Evolutionary conservation across 1,284 basidiomycete species (phyloP), one percentile per base, ranked within the genome.

Genomic region (Sanghuangporus sanghuang): DNA sequence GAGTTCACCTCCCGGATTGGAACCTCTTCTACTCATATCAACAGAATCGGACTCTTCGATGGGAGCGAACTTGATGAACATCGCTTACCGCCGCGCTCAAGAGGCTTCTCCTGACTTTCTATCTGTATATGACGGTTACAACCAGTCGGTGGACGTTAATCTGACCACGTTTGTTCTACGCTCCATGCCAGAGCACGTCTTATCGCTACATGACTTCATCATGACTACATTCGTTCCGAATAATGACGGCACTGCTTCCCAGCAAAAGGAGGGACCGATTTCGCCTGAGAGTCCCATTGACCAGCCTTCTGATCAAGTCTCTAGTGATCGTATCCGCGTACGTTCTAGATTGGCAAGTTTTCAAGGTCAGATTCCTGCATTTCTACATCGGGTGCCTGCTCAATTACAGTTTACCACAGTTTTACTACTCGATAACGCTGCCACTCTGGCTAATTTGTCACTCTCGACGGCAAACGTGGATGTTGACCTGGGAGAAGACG

Each of bases 191-290:
- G 94, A 95, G 71, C 96, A 96, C 18, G 90, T 99, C 54, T 79
- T 99, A 48, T 84, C 89, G 1, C 78, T 99, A 9, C 99, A 98
- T 75, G 95, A 99, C 76, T 98, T 98, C 78, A 89, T 99, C 75
- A 97, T 99, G 91, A 92, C 93, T 6, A 97, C 96, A 0, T 98
- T 98, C 74, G 91, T 94, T 14, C 85, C 90, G 4, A 73, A 80
- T 27, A 72, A 75, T 38, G 66, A 64, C 27, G 62, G 69, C 44
- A 62, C 64, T 6, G 62, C 65, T 7, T 61, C 68, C 6, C 42
- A 49, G 16, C 58, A 68, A 16, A 55, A 39, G 23, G n/a, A 66
- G 60, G 32, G 61, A 65, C 32, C 59, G 55, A 68, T 76, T 65
- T 68, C 73, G n/a, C 66, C 66, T 63, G 40, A 52, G 44, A 55